Evolutionary conservation across 179 eudicot genomes (phyloP).

Genomic region (Beta corolliflora): DNA sequence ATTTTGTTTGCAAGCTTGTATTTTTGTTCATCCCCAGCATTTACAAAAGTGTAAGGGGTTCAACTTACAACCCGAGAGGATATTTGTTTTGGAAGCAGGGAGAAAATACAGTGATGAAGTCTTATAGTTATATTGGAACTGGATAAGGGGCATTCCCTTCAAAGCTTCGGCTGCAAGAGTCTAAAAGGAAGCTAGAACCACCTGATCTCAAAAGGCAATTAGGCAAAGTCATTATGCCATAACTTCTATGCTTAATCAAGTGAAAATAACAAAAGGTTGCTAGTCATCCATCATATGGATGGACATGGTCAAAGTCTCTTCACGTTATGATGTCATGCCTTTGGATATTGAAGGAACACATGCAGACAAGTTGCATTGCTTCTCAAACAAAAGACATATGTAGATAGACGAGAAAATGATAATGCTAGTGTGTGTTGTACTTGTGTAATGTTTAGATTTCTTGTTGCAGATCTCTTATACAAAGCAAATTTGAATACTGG

Average conservation of each 20-base stretch:
- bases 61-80: background rate
- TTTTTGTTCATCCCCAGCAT: too few species aligned
- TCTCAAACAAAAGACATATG: background rate
- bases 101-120: background rate
- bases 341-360: background rate
- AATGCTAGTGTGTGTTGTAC: background rate
- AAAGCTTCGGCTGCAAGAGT: background rate
- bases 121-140: background rate
- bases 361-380: background rate
- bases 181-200: background rate
- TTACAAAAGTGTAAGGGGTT: background rate
- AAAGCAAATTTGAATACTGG: conserved; percentile 93
- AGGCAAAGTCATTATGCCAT: background rate
- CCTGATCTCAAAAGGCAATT: background rate
- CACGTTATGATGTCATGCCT: background rate
- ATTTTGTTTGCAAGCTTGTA: background rate
- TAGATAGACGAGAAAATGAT: background rate
- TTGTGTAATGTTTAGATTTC: background rate
- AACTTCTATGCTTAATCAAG: background rate
- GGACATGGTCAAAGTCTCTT: background rate
- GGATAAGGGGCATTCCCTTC: background rate
- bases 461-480: conserved; percentile 75
- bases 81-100: background rate
- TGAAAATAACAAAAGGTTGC: background rate
- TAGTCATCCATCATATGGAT: background rate